Conservation (phyloP, 345 rosid species). For the Bretschneidera sinensis region DNA sequence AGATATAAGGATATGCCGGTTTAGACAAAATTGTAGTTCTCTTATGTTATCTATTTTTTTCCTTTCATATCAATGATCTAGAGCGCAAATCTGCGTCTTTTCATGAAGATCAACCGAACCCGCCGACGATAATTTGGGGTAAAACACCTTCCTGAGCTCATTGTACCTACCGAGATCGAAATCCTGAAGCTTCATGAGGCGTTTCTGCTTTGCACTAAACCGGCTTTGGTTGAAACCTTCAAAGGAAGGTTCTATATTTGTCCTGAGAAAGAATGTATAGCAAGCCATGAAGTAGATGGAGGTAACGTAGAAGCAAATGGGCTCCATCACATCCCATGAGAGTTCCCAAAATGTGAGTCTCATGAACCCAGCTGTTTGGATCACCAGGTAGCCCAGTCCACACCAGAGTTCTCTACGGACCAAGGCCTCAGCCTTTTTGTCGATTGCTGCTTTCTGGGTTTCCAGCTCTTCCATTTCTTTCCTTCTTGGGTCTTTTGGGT, state of each 20-base stretch:
- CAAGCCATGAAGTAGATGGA: constrained; percentile 68
- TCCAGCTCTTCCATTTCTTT: constrained; percentile 62
- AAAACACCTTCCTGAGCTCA: constrained; percentile 42
- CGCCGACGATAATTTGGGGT: constrained; percentile 26
- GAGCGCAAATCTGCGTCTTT: constrained; percentile 5
- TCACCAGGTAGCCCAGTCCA: constrained; percentile 61
- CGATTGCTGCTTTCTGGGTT: constrained; percentile 44
- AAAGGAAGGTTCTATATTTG: constrained; percentile 79
- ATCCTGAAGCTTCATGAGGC: constrained; percentile 39
- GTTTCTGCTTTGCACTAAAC: constrained; percentile 54
- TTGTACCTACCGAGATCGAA: constrained; percentile 56
- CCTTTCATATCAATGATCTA: background rate
- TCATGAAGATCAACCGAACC: constrained; percentile 8
- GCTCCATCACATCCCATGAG: constrained; percentile 98
- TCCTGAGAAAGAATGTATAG: constrained; percentile 77
- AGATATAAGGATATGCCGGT: no score
- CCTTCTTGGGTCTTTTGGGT: constrained; percentile 52
- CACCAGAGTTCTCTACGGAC: constrained; percentile 73
- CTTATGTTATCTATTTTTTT: no score
- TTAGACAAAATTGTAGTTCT: no score
- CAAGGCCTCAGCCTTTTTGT: constrained; percentile 43
- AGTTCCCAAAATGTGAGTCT: constrained; percentile 99
- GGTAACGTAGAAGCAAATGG: constrained; percentile 83
- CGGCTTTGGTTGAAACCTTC: constrained; percentile 84
- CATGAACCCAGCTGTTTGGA: constrained; percentile 86